Conservation (phyloP, 257 asterid species). For the Solanum habrochaites region DNA sequence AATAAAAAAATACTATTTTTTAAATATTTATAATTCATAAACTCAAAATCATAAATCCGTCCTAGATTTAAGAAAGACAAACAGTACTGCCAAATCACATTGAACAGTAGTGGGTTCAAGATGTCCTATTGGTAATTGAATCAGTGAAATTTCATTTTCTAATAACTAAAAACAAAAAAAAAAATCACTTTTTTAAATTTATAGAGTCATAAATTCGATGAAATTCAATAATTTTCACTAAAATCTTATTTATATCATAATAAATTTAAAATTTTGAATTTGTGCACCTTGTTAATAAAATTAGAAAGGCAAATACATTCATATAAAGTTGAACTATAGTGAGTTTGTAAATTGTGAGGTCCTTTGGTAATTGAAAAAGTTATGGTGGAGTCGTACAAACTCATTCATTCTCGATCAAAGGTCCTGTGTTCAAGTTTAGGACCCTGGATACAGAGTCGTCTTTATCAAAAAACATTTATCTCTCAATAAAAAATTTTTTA, state of each 20-base stretch:
- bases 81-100: background rate
- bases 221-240: background rate
- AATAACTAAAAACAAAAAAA: background rate
- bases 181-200: background rate
- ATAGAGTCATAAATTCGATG: rapidly evolving
- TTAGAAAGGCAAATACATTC: background rate
- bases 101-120: background rate
- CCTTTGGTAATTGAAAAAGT: background rate
- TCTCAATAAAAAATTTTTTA: rapidly evolving
- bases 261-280: background rate
- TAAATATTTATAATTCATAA: background rate
- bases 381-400: too few species aligned
- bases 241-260: background rate
- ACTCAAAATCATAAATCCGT: too few species aligned
- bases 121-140: background rate
- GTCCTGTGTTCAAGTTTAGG: too few species aligned
- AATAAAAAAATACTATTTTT: too few species aligned
- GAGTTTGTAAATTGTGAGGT: background rate
- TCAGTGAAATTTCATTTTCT: background rate
- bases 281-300: background rate
- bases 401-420: too few species aligned
- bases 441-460: too few species aligned
- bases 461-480: rapidly evolving
- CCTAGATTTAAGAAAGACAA: too few species aligned
- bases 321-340: background rate